phyloP scores from a whole-genome alignment of 1,284 basidiomycete genomes.

The Stygiomarasmius scandens region DNA sequence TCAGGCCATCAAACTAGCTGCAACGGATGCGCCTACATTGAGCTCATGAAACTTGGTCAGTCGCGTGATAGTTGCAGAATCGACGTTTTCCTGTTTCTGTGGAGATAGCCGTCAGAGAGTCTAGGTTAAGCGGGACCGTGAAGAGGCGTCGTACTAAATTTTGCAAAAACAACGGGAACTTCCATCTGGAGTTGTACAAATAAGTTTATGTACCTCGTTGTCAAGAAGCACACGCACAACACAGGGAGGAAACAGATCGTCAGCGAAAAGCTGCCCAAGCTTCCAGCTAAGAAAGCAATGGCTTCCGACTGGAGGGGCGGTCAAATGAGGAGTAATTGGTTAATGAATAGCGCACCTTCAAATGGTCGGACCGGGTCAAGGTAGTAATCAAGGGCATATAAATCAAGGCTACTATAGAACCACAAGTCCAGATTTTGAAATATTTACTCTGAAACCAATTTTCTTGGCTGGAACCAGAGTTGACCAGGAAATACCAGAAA shows the following conservation, averaged over 20 bases:
- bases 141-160: constrained; percentile 49
- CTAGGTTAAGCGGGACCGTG: not conserved
- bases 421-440: constrained; percentile 70
- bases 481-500: constrained; percentile 81
- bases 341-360: constrained; percentile 54
- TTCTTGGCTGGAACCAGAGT: constrained; percentile 57
- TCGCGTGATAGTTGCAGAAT: constrained; percentile 62
- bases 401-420: constrained; percentile 57
- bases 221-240: constrained; percentile 43
- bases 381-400: constrained; percentile 73
- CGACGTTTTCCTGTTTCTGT: constrained; percentile 60
- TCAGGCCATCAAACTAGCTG: no score
- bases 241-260: constrained; percentile 74
- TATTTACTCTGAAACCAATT: constrained; percentile 78
- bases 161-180: constrained; percentile 65
- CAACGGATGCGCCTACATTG: constrained; percentile 52
- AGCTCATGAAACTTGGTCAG: constrained; percentile 80
- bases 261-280: constrained; percentile 62
- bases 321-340: not conserved
- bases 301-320: constrained; percentile 60
- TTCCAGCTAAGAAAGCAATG: constrained; percentile 67
- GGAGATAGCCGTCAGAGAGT: not conserved
- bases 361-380: constrained; percentile 56
- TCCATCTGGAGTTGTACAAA: constrained; percentile 42
- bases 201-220: not conserved